Evolutionary conservation across 208 protist genomes (phyloP).

Genomic region (Trichomonas gallinae): DNA sequence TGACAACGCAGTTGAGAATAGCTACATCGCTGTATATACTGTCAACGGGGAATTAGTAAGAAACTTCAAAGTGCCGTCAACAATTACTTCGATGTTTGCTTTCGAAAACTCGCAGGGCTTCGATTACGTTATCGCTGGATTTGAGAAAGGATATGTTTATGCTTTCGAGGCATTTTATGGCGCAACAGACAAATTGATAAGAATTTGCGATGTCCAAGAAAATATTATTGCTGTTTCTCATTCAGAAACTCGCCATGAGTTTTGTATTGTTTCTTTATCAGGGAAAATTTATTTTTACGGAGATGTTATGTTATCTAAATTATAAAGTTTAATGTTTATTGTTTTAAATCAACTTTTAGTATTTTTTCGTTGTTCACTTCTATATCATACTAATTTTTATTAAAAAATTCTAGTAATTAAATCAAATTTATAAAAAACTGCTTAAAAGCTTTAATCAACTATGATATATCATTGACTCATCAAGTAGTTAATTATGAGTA

Average conservation of each 20-base stretch:
- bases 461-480: no score
- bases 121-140: background rate
- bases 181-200: background rate
- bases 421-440: no score
- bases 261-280: background rate
- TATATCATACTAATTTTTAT: no score
- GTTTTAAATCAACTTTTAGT: no score
- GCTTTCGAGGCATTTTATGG: background rate
- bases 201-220: background rate
- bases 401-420: no score
- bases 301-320: background rate
- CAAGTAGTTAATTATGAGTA: no score
- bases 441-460: no score
- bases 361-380: no score
- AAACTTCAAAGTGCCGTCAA: background rate
- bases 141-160: background rate
- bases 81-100: background rate
- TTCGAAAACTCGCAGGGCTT: background rate
- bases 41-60: background rate
- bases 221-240: background rate
- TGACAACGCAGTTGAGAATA: background rate
- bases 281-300: background rate
- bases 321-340: no score
- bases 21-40: background rate
- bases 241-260: background rate